These are phyloP conservation scores for Clitopilus hobsonii DNA, from an alignment of 768 basidiomycete genomes.

Conservation along the genomic window DNA sequence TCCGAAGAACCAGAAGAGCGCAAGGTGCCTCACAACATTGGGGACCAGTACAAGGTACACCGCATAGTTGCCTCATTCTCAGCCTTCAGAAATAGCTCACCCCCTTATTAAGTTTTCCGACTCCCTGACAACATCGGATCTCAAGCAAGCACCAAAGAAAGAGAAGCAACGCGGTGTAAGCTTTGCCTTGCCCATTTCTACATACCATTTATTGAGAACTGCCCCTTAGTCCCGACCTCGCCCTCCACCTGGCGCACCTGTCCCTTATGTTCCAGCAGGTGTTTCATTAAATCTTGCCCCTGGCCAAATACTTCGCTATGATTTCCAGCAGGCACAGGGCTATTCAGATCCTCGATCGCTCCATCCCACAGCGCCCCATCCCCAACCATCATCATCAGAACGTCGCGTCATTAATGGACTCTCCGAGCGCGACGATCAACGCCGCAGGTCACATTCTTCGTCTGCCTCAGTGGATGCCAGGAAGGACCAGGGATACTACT, in stretches of 20 bases:
- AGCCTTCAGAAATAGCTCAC: not conserved
- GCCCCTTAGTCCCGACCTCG: not conserved
- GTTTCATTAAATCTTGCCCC: conserved; percentile 47
- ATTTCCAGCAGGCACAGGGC: conserved; percentile 17
- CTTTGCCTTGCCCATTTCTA: not conserved
- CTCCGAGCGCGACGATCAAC: not conserved
- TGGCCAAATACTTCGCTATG: conserved; percentile 51
- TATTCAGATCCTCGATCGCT: conserved; percentile 1
- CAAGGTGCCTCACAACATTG: conserved; percentile 18
- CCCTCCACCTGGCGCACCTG: conserved; percentile 3
- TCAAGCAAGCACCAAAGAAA: not conserved
- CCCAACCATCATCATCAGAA: not conserved
- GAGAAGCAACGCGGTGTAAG: not conserved
- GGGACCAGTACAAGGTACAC: conserved; percentile 14
- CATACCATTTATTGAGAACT: not conserved
- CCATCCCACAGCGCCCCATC: not conserved
- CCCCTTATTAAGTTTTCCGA: conserved; percentile 3
- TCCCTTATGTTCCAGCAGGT: conserved; percentile 29
- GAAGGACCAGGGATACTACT: not conserved
- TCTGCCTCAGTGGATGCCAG: not conserved
- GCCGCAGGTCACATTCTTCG: not conserved
- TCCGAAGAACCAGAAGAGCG: conserved; percentile 2
- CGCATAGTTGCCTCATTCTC: not conserved
- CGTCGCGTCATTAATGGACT: not conserved
- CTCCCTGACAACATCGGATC: conserved; percentile 1